Base-by-base conservation (phyloP, 495 filamentous ascomycete genomes). In the Penicillium arizonense region DNA sequence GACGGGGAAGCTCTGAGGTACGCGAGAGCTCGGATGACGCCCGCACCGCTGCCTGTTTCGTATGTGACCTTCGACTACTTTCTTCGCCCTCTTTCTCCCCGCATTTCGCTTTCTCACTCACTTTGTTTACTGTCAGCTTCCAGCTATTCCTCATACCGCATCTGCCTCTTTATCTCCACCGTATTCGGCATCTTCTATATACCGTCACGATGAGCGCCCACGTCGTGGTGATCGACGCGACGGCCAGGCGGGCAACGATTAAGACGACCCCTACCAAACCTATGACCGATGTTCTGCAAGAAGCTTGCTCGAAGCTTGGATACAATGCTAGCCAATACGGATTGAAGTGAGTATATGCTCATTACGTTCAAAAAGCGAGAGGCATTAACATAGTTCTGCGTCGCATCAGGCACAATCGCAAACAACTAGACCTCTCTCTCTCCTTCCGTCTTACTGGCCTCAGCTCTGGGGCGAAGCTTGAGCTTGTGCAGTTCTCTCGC, bases 361-460 rank as follows among this genome's bases (percentile, higher is more conserved):
- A 6, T 20, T 41, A 21, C 14, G n/a, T 16, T 26, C 20, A 26
- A 42, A 18, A 35, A 20, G 20, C 23, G 16, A 37, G 44, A 23
- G 28, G 46, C 42, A 39, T 53, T 53, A 8, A 54, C 40, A 34
- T 20, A 52, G 58, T 59, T 52, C 58, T 63, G 50, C 34, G 39
- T 12, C 30, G 30, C 38, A 12, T 14, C 53, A 91, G 88, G 59
- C 77, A 92, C 59, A 91, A 89, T 64, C 85, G 88, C 59, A 95
- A 92, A 63, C 77, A 83, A 26, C 70, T 98, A 11, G 90, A 97
- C 63, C 78, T 97, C 8, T 92, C 91, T 11, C 81, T 87, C 14
- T 84, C 87, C 32, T 87, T 89, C 68, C 87, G 93, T n/a, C 86
- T 93, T 30, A 89, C 92, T 1, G 91, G 91, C 47, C 84, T 98